These are phyloP conservation scores for Xanthoceras sorbifolium DNA, from an alignment of 345 rosid genomes.

Conservation along the genomic window DNA sequence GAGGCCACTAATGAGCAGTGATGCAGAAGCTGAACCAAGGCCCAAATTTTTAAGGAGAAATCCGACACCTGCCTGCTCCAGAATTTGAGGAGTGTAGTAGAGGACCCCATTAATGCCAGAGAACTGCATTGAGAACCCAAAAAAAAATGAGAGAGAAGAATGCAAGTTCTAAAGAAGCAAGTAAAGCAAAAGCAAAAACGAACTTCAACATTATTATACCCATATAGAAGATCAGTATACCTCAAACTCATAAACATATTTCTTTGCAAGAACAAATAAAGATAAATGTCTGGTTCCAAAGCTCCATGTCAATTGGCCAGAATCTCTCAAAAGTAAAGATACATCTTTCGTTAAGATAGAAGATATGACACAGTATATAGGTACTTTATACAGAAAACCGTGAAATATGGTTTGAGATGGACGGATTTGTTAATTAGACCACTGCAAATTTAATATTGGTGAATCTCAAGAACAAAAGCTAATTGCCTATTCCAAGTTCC, in stretches of 20 bases:
- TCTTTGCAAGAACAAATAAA: not conserved
- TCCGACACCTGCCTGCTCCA: slow-evolving; percentile 94
- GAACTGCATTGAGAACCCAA: slow-evolving; percentile 51
- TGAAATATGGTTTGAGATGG: not conserved
- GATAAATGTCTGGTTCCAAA: not conserved
- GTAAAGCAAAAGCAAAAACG: not conserved
- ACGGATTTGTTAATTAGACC: not conserved
- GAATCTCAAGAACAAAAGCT: not conserved
- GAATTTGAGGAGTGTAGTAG: slow-evolving; percentile 97
- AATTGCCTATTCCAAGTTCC: not conserved
- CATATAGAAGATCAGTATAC: not conserved
- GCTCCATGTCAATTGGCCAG: not conserved
- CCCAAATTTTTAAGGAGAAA: slow-evolving; percentile 80
- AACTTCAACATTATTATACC: slow-evolving; percentile 5
- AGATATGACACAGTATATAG: not conserved
- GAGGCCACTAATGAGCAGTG: slow-evolving; percentile 79
- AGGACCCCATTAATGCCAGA: slow-evolving; percentile 97
- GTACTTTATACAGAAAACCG: not conserved
- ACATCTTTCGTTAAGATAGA: not conserved
- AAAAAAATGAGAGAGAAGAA: not conserved
- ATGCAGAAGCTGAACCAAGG: slow-evolving; percentile 69
- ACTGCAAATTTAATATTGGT: not conserved
- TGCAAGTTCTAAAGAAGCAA: slow-evolving; percentile 13
- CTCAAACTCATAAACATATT: not conserved
- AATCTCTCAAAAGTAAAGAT: not conserved